Conservation (phyloP, 2,329 filamentous ascomycete species). For the Talaromyces atroroseus region DNA sequence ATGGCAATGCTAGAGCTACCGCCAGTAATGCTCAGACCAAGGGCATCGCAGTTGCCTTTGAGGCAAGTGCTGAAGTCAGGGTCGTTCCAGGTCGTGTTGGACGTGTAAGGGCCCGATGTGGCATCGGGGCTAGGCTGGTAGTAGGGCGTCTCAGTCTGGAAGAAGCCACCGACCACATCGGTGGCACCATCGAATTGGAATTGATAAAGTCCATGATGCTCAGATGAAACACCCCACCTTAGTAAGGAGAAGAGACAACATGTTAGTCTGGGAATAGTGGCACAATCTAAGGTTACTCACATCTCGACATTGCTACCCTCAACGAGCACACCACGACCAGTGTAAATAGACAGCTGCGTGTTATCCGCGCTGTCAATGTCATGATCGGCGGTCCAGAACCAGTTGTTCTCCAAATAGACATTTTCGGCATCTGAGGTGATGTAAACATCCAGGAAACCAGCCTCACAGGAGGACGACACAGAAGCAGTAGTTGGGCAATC, state of each 20-base stretch:
- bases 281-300: conserved; percentile 20
- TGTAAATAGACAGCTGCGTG: conserved; percentile 49
- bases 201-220: conserved; percentile 46
- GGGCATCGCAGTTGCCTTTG: conserved; percentile 36
- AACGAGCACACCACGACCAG: conserved; percentile 48
- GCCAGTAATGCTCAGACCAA: conserved; percentile 44
- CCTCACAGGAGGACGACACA: conserved; percentile 29
- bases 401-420: conserved; percentile 48
- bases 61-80: conserved; percentile 30
- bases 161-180: conserved; percentile 29
- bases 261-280: not conserved
- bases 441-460: conserved; percentile 34
- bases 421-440: conserved; percentile 28
- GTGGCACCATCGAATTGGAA: conserved; percentile 42
- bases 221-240: conserved; percentile 39
- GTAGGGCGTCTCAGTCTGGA: conserved; percentile 36
- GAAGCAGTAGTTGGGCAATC: conserved; percentile 41
- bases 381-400: conserved; percentile 52
- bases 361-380: conserved; percentile 49
- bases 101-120: conserved; percentile 26
- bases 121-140: conserved; percentile 35
- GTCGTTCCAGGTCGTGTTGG: conserved; percentile 28
- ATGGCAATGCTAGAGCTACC: conserved; percentile 39
- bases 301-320: conserved; percentile 40
- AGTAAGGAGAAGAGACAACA: not conserved